These are phyloP conservation scores for Arthrobotrys entomopaga DNA, from an alignment of 2,329 filamentous ascomycete species.

Conservation along the genomic window DNA sequence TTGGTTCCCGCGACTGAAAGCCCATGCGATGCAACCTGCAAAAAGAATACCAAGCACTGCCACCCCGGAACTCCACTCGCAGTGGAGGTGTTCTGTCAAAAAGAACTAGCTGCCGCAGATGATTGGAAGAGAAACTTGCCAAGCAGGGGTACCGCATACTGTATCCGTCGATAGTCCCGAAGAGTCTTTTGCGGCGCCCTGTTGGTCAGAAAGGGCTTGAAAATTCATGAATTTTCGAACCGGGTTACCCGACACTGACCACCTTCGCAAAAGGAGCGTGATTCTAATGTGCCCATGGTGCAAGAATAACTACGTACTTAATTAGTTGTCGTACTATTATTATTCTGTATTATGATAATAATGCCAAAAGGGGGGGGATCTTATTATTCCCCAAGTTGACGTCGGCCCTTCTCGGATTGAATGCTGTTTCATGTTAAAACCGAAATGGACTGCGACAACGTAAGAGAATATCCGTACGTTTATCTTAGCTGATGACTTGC, in stretches of 20 bases:
- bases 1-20: too few relatives aligned
- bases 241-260: too few relatives aligned
- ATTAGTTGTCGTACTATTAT: constrained; percentile 5
- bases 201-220: too few relatives aligned
- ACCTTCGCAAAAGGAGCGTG: too few relatives aligned
- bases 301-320: too few relatives aligned
- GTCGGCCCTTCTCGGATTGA: constrained; percentile 5
- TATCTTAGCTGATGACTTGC: constrained; percentile 9
- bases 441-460: constrained; percentile 21
- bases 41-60: constrained; percentile 21
- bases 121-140: constrained; percentile 23
- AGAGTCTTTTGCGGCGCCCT: too few relatives aligned
- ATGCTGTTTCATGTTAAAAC: constrained; percentile 53
- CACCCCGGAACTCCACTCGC: constrained; percentile 34
- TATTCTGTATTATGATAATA: too few relatives aligned
- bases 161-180: constrained; percentile 9
- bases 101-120: constrained; percentile 18
- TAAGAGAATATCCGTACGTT: constrained; percentile 18
- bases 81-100: constrained; percentile 7
- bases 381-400: neutral
- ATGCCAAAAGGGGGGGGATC: too few relatives aligned
- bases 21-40: too few relatives aligned
- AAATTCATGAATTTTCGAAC: too few relatives aligned
- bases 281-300: neutral
- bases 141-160: constrained; percentile 30